Conservation (phyloP, 139 green algal species). For the Marvania coccoides region DNA sequence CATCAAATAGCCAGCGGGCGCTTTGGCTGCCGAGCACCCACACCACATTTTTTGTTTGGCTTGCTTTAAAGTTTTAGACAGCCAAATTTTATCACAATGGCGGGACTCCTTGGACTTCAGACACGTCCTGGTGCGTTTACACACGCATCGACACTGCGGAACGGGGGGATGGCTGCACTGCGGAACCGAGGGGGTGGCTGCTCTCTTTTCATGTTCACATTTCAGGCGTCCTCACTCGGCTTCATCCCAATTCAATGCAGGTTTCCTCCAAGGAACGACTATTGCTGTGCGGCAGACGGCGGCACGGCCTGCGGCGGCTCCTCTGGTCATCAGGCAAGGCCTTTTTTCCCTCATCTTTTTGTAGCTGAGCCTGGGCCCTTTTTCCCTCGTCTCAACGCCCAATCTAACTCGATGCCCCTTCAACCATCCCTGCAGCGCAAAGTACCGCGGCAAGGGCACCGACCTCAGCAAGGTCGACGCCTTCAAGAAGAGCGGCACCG, state of each 20-base stretch:
- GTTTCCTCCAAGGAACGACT: neutral
- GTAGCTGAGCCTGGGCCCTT: neutral
- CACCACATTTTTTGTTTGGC: no score
- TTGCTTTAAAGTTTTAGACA: no score
- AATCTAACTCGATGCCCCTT: neutral
- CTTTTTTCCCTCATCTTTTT: neutral
- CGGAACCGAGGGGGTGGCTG: no score
- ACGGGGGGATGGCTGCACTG: neutral
- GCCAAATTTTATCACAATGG: neutral
- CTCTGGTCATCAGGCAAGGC: neutral
- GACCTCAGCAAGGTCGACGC: slow-evolving; percentile 34
- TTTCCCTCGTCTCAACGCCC: neutral
- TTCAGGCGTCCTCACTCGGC: neutral
- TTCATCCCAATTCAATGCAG: neutral
- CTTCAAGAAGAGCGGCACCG: slow-evolving; percentile 26
- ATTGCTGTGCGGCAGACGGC: neutral
- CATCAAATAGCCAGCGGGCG: no score
- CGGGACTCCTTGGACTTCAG: neutral
- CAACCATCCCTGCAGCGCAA: slow-evolving; percentile 12
- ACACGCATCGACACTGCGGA: neutral
- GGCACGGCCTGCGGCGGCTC: neutral
- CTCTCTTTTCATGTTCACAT: neutral
- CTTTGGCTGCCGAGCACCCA: no score
- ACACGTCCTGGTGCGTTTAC: neutral
- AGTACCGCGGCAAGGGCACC: slow-evolving; percentile 41